Evolutionary conservation across 2,329 filamentous ascomycete species (phyloP), one percentile per base, ranked within the genome.

Genomic region (Penicillium polonicum): DNA sequence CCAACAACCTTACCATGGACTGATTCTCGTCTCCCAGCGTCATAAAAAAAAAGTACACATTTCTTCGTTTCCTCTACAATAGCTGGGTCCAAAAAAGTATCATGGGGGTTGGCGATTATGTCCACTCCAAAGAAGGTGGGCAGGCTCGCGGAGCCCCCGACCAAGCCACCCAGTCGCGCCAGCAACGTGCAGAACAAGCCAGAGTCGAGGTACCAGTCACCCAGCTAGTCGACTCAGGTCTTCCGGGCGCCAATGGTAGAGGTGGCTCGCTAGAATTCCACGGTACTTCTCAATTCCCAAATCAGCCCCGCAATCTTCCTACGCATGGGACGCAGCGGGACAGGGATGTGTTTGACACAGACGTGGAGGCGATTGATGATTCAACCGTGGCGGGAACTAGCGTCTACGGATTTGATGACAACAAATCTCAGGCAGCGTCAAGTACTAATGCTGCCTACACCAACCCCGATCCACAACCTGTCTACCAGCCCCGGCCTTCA

Each of bases 321-420:
- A 52, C 57, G 35, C 52, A 65, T 35, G 41, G 19, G 15, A 6
- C 19, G 27, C 54, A 57, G 25, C 48, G 66, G 33, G 74, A 76
- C 58, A 65, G 67, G 41, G 75, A 77, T 58, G 65, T 70, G 58
- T 78, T 78, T 60, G 76, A 78, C 59, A 78, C 76, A 5, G 76
- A 78, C 60, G 74, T 77, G 9, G 76, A 78, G 57, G 75, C 71
- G 12, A 65, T 77, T 10, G 76, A 78, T 66, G 76, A 78, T 60
- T 77, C 76, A 4, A 78, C 76, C 7, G 71, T 76, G 64, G 71
- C 70, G 2, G 71, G 65, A 21, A 73, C 71, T 23, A 77, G 78
- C 67, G 58, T 79, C 55, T 60, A 75, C 52, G 71, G 68, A 31
- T 64, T 61, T 53, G 72, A 75, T 41, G 71, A 74, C 49, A 58